Evolutionary conservation across 2,329 filamentous ascomycete genomes (phyloP), one percentile per base, ranked within the genome.

Genomic region (Alternaria alternata): DNA sequence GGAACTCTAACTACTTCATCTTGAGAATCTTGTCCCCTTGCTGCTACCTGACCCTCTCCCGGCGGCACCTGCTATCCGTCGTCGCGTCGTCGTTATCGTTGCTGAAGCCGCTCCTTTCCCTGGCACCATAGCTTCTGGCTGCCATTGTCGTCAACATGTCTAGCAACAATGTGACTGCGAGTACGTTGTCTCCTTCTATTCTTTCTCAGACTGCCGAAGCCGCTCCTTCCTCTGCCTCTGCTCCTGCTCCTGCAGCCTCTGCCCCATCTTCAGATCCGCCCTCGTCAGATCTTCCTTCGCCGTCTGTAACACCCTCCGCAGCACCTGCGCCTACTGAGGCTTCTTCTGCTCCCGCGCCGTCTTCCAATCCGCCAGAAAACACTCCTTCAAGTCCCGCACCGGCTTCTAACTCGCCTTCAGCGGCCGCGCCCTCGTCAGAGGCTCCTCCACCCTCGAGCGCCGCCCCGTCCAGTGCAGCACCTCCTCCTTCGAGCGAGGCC

Each of bases 131-230:
- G 46, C 41, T 53, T 57, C 38, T 38, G 58, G 53, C 58, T 48
- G 30, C 63, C 49, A 63, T 60, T 64, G 59, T 60, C 59, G 63
- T 57, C 64, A 71, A 61, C 63, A 75, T 75, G 71, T 63, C 73
- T 55, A 66, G 65, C 59, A 72, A 66, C 59, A 72, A 67, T 67
- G 63, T 54, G 58, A 70, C 74, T 64, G 61, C 70, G 61, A 71
- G 76, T 78, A 77, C 72, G 76, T 78, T 72, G 47, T 61, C 68
- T 70, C 53, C 64, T 49, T 64, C 65, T 60, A 54, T 69, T 67
- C 22, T 62, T 54, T 52, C 57, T 41, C 48, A 43, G 34, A 41
- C 16, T 16, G 22, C 32, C 7, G 46, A 47, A 48, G 20, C 16
- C 42, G 49, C 63, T 43, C 41, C 61, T 51, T 58, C 67, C 14